These are phyloP conservation scores for Aechmea fasciata DNA, from an alignment of 176 grass and related monocot genomes.

Conservation along the genomic window DNA sequence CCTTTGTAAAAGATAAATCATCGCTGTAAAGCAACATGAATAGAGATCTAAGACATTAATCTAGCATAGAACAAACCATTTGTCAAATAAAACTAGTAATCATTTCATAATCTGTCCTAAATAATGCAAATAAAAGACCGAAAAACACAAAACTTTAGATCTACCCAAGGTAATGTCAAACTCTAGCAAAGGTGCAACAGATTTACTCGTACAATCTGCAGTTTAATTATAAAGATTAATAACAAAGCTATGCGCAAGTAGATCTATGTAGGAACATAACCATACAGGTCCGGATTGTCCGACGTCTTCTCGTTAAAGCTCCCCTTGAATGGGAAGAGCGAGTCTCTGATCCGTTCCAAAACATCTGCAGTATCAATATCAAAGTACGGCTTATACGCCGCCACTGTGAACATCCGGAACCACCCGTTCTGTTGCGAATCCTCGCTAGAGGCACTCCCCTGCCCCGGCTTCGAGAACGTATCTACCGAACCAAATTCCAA, in stretches of 20 bases:
- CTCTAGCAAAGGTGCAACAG: not conserved
- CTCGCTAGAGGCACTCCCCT: constrained; percentile 25
- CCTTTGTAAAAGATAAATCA: no score
- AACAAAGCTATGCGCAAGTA: not conserved
- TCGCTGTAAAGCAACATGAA: no score
- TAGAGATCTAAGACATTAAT: not conserved
- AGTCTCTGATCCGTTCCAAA: constrained; percentile 85
- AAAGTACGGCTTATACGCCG: constrained; percentile 83
- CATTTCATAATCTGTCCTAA: not conserved
- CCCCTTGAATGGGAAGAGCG: constrained; percentile 82
- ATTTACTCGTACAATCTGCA: not conserved
- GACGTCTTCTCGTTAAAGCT: constrained; percentile 92
- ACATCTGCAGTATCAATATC: constrained; percentile 86
- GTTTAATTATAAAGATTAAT: not conserved
- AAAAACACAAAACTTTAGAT: not conserved
- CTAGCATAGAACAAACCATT: constrained; percentile 3
- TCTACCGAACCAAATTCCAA: constrained; percentile 26
- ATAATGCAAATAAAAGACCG: not conserved
- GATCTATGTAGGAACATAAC: not conserved
- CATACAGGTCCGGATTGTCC: constrained; percentile 87
- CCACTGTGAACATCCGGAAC: constrained; percentile 80
- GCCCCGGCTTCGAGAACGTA: constrained; percentile 55
- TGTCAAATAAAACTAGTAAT: not conserved
- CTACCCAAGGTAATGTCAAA: not conserved
- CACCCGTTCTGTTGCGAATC: constrained; percentile 59